Evolutionary conservation across 148 eudicot genomes (phyloP).

Genomic region (Persicaria maculosa): DNA sequence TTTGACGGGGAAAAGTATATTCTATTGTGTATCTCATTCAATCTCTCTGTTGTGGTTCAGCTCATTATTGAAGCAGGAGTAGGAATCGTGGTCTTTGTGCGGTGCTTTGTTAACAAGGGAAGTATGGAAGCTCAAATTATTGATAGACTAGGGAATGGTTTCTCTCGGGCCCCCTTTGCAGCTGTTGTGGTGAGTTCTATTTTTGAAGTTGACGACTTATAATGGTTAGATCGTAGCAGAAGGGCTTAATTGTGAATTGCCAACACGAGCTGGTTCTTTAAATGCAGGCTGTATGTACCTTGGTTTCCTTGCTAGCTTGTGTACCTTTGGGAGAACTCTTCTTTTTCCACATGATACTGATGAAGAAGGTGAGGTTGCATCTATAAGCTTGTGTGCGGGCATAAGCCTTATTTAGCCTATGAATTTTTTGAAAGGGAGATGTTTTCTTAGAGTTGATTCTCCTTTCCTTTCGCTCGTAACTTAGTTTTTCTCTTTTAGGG

Average conservation of each 20-base stretch:
- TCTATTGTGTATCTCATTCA: conserved; percentile 18
- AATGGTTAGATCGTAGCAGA: background rate
- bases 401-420: background rate
- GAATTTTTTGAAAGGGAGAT: background rate
- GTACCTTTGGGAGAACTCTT: conserved; percentile 94
- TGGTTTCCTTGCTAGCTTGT: conserved; percentile 82
- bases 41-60: conserved; percentile 40
- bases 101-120: conserved; percentile 72
- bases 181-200: conserved; percentile 72
- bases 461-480: background rate
- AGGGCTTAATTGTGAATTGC: background rate
- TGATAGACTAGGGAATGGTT: conserved; percentile 94
- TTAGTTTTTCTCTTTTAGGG: conserved; percentile 39
- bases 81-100: conserved; percentile 79
- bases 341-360: conserved; percentile 95
- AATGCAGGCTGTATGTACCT: conserved; percentile 79
- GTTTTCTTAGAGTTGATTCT: background rate
- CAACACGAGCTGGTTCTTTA: background rate
- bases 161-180: conserved; percentile 92
- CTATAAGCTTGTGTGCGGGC: background rate
- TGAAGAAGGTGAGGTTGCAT: conserved; percentile 61
- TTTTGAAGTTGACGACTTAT: background rate
- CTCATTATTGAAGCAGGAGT: conserved; percentile 81
- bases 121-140: conserved; percentile 76
- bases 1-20: conserved; percentile 1